A percentile compares a stretch with the other conserved stretches of the same genome.
Conservation (phyloP, 768 basidiomycete genomes). For the Rhodotorula diobovata region DNA sequence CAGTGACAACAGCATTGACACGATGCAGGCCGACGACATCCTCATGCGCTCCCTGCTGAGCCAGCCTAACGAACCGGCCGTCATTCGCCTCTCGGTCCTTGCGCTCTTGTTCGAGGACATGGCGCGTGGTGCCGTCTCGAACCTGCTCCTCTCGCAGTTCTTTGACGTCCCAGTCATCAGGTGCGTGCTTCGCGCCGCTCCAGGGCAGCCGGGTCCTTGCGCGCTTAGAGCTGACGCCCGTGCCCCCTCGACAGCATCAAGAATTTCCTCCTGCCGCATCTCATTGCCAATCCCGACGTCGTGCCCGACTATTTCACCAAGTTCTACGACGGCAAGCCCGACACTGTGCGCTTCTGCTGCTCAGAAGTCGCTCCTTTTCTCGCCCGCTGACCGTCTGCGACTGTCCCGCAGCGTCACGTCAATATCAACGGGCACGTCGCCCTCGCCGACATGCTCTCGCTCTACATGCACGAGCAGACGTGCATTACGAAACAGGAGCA, state of each 20-base stretch:
- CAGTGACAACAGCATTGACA: not conserved
- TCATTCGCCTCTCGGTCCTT: conserved; percentile 33
- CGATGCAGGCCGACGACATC: conserved; percentile 21
- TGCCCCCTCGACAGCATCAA: conserved; percentile 20
- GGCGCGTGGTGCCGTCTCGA: not conserved
- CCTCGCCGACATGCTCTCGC: conserved; percentile 23
- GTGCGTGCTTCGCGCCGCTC: not conserved
- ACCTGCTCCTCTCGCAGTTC: conserved; percentile 8
- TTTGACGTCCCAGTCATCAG: conserved; percentile 28
- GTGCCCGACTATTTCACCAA: conserved; percentile 12
- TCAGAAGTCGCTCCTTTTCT: too few relatives aligned
- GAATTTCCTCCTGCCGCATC: conserved; percentile 31
- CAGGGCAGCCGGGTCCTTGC: too few relatives aligned
- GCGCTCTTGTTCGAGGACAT: conserved; percentile 25
- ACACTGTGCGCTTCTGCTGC: not conserved
- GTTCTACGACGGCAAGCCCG: not conserved
- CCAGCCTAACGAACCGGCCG: conserved; percentile 32
- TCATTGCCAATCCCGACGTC: conserved; percentile 24
- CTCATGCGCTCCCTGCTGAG: conserved; percentile 34
- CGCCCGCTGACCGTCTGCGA: not conserved
- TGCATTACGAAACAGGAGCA: conserved; percentile 9
- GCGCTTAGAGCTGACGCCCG: too few relatives aligned
- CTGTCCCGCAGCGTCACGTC: conserved; percentile 21
- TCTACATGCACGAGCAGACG: conserved; percentile 19
- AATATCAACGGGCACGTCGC: conserved; percentile 1